Percentiles rank a stretch among this genome's conserved stretches.
These are phyloP conservation scores for Circinella umbellata DNA, from an alignment of 371 early-diverging fungal species.

Conservation along the genomic window DNA sequence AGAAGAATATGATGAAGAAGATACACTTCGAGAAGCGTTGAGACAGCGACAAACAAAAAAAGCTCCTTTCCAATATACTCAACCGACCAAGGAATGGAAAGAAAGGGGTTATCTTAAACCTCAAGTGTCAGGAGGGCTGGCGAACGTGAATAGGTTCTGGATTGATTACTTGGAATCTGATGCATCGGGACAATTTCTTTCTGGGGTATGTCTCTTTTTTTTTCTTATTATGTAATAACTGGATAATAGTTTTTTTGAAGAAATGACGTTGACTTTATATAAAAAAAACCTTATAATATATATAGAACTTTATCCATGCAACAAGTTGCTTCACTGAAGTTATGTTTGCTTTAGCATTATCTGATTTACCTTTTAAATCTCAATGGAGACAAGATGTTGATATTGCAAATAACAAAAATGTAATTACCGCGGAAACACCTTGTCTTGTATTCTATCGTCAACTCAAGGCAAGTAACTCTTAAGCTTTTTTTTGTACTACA, in stretches of 20 bases:
- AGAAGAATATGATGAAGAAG: constrained; percentile 21
- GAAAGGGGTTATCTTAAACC: constrained; percentile 30
- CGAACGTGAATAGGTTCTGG: constrained; percentile 53
- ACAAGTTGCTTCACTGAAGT: constrained; percentile 37
- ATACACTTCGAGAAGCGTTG: constrained; percentile 26
- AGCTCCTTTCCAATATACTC: constrained; percentile 26
- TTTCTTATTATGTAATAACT: too few relatives aligned
- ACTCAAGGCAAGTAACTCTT: constrained; percentile 23
- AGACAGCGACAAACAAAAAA: constrained; percentile 20
- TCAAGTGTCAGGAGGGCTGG: neutral
- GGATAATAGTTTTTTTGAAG: too few relatives aligned
- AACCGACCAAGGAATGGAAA: constrained; percentile 38
- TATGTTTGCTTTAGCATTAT: constrained; percentile 47
- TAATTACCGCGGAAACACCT: constrained; percentile 34
- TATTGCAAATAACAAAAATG: constrained; percentile 23
- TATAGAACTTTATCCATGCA: constrained; percentile 51
- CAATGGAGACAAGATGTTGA: constrained; percentile 26
- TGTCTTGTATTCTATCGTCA: constrained; percentile 52
- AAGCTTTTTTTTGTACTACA: neutral
- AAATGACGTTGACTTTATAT: neutral
- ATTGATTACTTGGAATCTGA: constrained; percentile 49
- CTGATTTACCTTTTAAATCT: constrained; percentile 48
- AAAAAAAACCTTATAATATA: too few relatives aligned
- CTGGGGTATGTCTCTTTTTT: constrained; percentile 33
- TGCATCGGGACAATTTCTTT: constrained; percentile 31